phyloP scores from a whole-genome alignment of 495 filamentous ascomycete species.

The Podospora pseudopauciseta region DNA sequence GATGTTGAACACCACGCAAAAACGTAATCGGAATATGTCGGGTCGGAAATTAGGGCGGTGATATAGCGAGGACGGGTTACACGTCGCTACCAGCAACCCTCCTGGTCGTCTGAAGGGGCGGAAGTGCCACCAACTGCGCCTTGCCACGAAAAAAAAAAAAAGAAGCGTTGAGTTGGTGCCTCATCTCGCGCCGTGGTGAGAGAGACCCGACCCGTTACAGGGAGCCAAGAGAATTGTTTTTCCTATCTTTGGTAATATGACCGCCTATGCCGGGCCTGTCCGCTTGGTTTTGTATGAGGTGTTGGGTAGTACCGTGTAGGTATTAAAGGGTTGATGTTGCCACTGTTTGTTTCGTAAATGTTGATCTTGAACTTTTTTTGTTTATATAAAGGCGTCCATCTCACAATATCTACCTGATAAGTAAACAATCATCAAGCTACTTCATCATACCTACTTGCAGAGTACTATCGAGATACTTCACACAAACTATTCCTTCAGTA shows the following conservation, averaged over 20 bases:
- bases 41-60: background rate
- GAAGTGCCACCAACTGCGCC: constrained; percentile 14
- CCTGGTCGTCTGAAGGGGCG: constrained; percentile 1
- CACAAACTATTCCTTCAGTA: background rate
- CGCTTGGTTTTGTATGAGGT: background rate
- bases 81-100: constrained; percentile 1
- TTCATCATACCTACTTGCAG: background rate
- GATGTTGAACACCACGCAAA: background rate
- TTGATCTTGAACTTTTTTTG: background rate
- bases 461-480: background rate
- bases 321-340: background rate
- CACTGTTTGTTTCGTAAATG: background rate
- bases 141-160: constrained; percentile 8
- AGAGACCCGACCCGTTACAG: background rate
- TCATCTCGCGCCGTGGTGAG: background rate
- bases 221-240: background rate
- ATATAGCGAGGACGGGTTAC: background rate
- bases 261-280: background rate
- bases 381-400: background rate
- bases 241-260: constrained; percentile 6
- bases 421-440: background rate
- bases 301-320: background rate
- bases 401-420: background rate
- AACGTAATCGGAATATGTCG: background rate
- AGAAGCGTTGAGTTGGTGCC: background rate